A percentile compares a stretch with the other conserved stretches of the same genome.
phyloP scores from a whole-genome alignment of 768 basidiomycete genomes.

The Lentinula boryana region DNA sequence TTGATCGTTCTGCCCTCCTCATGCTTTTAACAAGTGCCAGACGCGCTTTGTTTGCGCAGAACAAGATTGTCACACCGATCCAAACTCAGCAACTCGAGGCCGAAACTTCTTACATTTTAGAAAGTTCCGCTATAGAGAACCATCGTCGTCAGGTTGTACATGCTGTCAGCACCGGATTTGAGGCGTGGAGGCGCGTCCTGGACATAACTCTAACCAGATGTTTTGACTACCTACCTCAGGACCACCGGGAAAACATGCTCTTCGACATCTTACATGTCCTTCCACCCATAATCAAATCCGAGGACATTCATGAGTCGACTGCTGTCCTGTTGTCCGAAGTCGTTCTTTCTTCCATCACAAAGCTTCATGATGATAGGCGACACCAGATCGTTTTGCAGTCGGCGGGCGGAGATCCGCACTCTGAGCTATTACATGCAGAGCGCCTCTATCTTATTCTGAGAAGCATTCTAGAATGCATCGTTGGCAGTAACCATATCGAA shows the following conservation, averaged over 20 bases:
- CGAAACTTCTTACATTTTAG: slow-evolving; percentile 73
- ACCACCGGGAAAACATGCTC: slow-evolving; percentile 81
- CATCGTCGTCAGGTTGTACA: slow-evolving; percentile 76
- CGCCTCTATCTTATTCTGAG: slow-evolving; percentile 71
- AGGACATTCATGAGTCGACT: slow-evolving; percentile 63
- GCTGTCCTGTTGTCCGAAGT: slow-evolving; percentile 82
- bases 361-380: slow-evolving; percentile 77
- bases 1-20: slow-evolving; percentile 70
- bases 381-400: slow-evolving; percentile 66
- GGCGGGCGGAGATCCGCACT: slow-evolving; percentile 53
- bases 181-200: slow-evolving; percentile 80
- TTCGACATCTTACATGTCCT: slow-evolving; percentile 87
- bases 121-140: slow-evolving; percentile 84
- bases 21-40: slow-evolving; percentile 58
- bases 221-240: slow-evolving; percentile 75
- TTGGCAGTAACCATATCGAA: slow-evolving; percentile 74
- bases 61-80: slow-evolving; percentile 52
- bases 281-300: slow-evolving; percentile 59
- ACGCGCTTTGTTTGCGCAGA: slow-evolving; percentile 60
- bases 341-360: slow-evolving; percentile 76
- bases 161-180: slow-evolving; percentile 65
- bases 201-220: slow-evolving; percentile 85
- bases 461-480: slow-evolving; percentile 66
- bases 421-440: slow-evolving; percentile 73
- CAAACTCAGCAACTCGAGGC: slow-evolving; percentile 61